phyloP scores from a whole-genome alignment of 352 stramenopile genomes.

The Pythium guiyangense region DNA sequence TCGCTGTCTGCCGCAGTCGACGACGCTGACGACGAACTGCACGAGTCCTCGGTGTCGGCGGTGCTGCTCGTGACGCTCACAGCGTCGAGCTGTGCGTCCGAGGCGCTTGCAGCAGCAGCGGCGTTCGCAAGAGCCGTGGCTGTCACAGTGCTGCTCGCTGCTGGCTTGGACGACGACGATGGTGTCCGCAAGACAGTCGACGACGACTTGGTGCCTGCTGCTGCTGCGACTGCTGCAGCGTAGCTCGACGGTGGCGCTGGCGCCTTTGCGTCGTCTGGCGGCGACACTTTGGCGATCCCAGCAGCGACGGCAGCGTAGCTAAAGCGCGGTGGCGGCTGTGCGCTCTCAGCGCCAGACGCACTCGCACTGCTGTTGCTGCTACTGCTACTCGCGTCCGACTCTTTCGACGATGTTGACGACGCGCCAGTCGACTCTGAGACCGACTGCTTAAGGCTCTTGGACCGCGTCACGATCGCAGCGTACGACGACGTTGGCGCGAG shows the following conservation, averaged over 20 bases:
- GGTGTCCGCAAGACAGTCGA: not conserved
- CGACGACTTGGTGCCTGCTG: conserved; percentile 12
- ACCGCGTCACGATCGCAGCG: conserved; percentile 41
- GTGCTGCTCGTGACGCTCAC: conserved; percentile 76
- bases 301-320: conserved; percentile 72
- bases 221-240: conserved; percentile 53
- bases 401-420: too few relatives aligned
- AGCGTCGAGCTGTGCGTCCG: conserved; percentile 30
- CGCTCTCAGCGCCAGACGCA: not conserved
- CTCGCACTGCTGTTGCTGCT: not conserved
- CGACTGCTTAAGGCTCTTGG: conserved; percentile 26
- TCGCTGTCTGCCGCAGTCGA: conserved; percentile 54
- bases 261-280: conserved; percentile 10
- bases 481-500: conserved; percentile 45
- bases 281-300: conserved; percentile 43
- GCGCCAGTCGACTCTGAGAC: conserved; percentile 4
- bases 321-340: conserved; percentile 28
- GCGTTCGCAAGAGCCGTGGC: too few relatives aligned
- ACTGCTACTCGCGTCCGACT: not conserved
- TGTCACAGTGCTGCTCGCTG: not conserved
- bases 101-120: not conserved
- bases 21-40: conserved; percentile 30
- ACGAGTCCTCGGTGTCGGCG: conserved; percentile 78
- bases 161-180: conserved; percentile 7
- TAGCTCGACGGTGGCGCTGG: conserved; percentile 53